Evolutionary conservation across 768 basidiomycete species (phyloP).

Genomic region (Boletus subcaerulescens): DNA sequence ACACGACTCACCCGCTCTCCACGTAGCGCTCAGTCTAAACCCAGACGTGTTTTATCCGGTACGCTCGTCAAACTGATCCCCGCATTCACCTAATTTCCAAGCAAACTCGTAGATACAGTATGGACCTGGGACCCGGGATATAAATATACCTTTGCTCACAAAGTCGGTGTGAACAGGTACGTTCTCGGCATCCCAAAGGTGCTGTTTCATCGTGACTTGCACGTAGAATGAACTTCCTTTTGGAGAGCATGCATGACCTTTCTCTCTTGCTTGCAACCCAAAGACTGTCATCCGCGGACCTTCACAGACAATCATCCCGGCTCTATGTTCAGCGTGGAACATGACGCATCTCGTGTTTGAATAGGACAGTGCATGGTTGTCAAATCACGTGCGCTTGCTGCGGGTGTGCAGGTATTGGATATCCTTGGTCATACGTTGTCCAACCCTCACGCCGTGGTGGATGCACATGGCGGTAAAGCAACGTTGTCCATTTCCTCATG

Average conservation of each 20-base stretch:
- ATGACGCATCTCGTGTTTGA: slow-evolving; percentile 13
- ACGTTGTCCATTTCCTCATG: slow-evolving; percentile 8
- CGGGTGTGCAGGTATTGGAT: neutral
- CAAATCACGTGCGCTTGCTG: slow-evolving; percentile 3
- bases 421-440: slow-evolving; percentile 1
- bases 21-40: neutral
- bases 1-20: slow-evolving; percentile 1
- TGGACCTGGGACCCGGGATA: neutral
- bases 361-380: neutral
- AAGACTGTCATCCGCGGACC: slow-evolving; percentile 21
- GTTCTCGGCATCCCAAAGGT: neutral
- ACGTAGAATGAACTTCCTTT: slow-evolving; percentile 9
- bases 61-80: neutral
- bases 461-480: slow-evolving; percentile 1
- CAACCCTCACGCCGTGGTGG: neutral
- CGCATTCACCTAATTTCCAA: neutral
- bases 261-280: slow-evolving; percentile 10
- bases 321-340: slow-evolving; percentile 5
- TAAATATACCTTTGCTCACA: neutral
- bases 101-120: slow-evolving; percentile 3
- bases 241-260: slow-evolving; percentile 11
- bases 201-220: slow-evolving; percentile 2
- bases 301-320: slow-evolving; percentile 11
- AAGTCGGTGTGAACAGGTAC: slow-evolving; percentile 8
- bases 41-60: slow-evolving; percentile 10